Evolutionary conservation across 768 basidiomycete species (phyloP), one percentile per base, ranked within the genome.

Genomic region (Candolleomyces efflorescens): DNA sequence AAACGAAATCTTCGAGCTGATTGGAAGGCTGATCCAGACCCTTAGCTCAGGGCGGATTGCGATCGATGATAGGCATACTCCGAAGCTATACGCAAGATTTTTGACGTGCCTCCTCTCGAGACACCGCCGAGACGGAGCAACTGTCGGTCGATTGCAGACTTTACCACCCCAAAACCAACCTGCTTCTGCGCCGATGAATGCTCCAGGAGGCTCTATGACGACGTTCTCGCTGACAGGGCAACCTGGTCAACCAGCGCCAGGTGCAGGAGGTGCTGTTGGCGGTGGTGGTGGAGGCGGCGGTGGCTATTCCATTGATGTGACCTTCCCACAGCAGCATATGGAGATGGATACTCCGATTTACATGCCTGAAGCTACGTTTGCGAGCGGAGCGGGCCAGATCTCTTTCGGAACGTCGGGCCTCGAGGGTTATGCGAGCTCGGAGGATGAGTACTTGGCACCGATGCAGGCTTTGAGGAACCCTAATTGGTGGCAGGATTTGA

Each of bases 61-160:
- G 15, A 89, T 92, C 51, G 90, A 92, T 63, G 88, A 89, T 63
- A 81, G 86, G 13, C 90, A 92, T 65, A 90, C 89, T 0, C 90
- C 89, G 1, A 86, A 84, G 62, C 75, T 92, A 36, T 90, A 92
- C 63, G 87, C 90, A 12, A 83, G 89, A 13, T 92, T 92, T 77
- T 78, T 92, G 6, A 83, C 86, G 0, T 78, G 85, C n/a, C 73
- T 92, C 24, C 74, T 92, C 18, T 81, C 83, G 27, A 81, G 81
- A 55, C 83, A 90, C 67, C 82, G 85, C n/a, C 81, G 80, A 52
- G 87, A 89, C 61, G 84, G 86, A 17, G 78, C 80, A n/a, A 77
- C 84, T 15, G 74, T 77, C 22, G 82, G 82, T 10, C 82, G 82
- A 5, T 65, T 78, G 39, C 85, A 82, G 54, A 76, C 81, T 0